These are phyloP conservation scores for Penicillium tannophilum DNA, from an alignment of 495 filamentous ascomycete genomes.

Conservation along the genomic window DNA sequence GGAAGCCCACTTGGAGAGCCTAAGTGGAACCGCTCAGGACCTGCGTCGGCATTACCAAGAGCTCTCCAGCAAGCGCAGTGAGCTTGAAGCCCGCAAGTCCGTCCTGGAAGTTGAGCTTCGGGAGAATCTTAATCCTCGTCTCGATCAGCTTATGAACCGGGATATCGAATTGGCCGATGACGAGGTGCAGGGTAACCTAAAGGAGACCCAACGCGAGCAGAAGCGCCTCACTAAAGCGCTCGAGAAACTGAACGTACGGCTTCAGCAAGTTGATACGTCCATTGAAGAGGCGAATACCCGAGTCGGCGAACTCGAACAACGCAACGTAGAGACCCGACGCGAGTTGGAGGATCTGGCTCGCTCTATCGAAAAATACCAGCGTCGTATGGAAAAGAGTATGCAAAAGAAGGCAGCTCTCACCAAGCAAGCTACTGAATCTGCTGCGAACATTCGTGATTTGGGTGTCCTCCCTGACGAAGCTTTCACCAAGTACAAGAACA, in stretches of 20 bases:
- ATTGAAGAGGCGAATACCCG: slow-evolving; percentile 65
- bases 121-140: slow-evolving; percentile 78
- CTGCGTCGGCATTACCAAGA: slow-evolving; percentile 74
- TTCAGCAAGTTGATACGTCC: slow-evolving; percentile 69
- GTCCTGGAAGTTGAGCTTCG: slow-evolving; percentile 81
- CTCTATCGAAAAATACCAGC: slow-evolving; percentile 84
- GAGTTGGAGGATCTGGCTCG: slow-evolving; percentile 74
- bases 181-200: slow-evolving; percentile 65
- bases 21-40: slow-evolving; percentile 68
- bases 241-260: slow-evolving; percentile 62
- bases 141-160: slow-evolving; percentile 83
- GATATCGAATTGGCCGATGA: slow-evolving; percentile 69
- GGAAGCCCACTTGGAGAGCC: slow-evolving; percentile 74
- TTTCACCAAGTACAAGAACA: slow-evolving; percentile 84
- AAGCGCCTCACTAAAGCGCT: slow-evolving; percentile 68
- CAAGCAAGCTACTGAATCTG: slow-evolving; percentile 74
- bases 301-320: slow-evolving; percentile 62
- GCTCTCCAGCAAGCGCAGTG: slow-evolving; percentile 69
- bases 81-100: slow-evolving; percentile 78
- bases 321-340: slow-evolving; percentile 66
- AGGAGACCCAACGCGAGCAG: slow-evolving; percentile 79
- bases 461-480: slow-evolving; percentile 94
- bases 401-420: slow-evolving; percentile 78
- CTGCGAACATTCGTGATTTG: slow-evolving; percentile 86
- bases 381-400: slow-evolving; percentile 88